Percentiles rank a stretch among this genome's conserved stretches.
These are phyloP conservation scores for Meira nashicola DNA, from an alignment of 1,284 basidiomycete species.

Conservation along the genomic window DNA sequence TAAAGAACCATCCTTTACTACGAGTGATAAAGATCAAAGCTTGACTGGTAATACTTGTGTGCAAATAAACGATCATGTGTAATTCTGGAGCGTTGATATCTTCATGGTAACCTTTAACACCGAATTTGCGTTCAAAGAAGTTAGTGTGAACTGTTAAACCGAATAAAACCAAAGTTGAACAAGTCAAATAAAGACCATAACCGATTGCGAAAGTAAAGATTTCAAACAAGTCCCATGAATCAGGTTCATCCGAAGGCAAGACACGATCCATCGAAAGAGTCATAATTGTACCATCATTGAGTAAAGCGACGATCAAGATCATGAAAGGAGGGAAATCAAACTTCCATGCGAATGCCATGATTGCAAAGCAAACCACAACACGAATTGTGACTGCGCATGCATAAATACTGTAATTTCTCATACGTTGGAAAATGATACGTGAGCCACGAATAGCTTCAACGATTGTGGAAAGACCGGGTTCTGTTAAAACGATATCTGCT, in stretches of 20 bases:
- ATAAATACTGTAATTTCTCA: slow-evolving; percentile 85
- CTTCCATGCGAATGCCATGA: slow-evolving; percentile 90
- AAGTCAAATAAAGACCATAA: slow-evolving; percentile 86
- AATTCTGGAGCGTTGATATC: slow-evolving; percentile 55
- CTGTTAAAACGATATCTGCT: slow-evolving; percentile 88
- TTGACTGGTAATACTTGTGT: slow-evolving; percentile 96
- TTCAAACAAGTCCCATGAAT: slow-evolving; percentile 92
- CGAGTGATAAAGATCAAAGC: slow-evolving; percentile 95
- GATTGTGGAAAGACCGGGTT: slow-evolving; percentile 92
- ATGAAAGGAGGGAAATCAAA: slow-evolving; percentile 99
- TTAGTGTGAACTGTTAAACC: slow-evolving; percentile 77
- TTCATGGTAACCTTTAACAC: slow-evolving; percentile 59
- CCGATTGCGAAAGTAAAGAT: slow-evolving; percentile 93
- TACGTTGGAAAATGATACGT: slow-evolving; percentile 94
- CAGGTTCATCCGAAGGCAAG: slow-evolving; percentile 75
- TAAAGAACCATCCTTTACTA: slow-evolving; percentile 95
- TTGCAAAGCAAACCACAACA: slow-evolving; percentile 94
- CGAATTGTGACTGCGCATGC: slow-evolving; percentile 91
- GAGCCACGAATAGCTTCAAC: slow-evolving; percentile 92
- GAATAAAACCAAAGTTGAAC: slow-evolving; percentile 69
- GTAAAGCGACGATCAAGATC: slow-evolving; percentile 91
- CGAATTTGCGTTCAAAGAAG: slow-evolving; percentile 85
- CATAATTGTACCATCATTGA: slow-evolving; percentile 98
- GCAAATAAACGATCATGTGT: slow-evolving; percentile 72
- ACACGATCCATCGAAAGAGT: slow-evolving; percentile 95